Conservation (phyloP, 73 alveolate genomes). For the Tetrahymena borealis region DNA sequence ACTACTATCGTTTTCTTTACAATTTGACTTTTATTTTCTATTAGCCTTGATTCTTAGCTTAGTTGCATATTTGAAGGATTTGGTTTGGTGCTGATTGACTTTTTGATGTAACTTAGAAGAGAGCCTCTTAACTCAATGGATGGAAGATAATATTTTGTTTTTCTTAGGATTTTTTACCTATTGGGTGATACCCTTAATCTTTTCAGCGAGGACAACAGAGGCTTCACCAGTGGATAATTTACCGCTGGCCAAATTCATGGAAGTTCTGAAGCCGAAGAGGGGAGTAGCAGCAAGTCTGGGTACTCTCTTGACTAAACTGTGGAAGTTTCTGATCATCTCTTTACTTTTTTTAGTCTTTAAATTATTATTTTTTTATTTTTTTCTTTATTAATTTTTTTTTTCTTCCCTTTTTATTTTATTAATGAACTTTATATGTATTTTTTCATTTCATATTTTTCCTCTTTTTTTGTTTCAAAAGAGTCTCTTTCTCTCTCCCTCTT, state of each 20-base stretch:
- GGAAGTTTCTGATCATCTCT: conserved; percentile 3
- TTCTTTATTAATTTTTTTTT: background rate
- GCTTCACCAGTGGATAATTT: conserved; percentile 45
- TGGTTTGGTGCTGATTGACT: background rate
- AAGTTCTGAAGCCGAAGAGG: conserved; percentile 3
- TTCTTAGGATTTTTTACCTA: conserved; percentile 10
- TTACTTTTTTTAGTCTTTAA: background rate
- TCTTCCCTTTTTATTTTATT: background rate
- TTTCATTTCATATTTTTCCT: background rate
- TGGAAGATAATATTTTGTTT: background rate
- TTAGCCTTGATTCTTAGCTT: too few species aligned
- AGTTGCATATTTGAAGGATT: background rate
- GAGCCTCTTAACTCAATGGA: background rate
- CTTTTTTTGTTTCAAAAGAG: conserved; percentile 1
- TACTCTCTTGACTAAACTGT: conserved; percentile 2
- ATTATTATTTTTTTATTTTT: background rate
- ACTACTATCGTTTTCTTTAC: background rate
- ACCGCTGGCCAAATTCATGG: background rate
- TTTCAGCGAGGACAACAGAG: conserved; percentile 39
- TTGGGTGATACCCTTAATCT: conserved; percentile 37
- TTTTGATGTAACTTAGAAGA: background rate
- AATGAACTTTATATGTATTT: background rate
- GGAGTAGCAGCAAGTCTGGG: background rate
- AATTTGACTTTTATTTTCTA: too few species aligned
- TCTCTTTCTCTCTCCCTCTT: background rate